Evolutionary conservation across 768 basidiomycete genomes (phyloP).

Genomic region (Trametes sanguinea): DNA sequence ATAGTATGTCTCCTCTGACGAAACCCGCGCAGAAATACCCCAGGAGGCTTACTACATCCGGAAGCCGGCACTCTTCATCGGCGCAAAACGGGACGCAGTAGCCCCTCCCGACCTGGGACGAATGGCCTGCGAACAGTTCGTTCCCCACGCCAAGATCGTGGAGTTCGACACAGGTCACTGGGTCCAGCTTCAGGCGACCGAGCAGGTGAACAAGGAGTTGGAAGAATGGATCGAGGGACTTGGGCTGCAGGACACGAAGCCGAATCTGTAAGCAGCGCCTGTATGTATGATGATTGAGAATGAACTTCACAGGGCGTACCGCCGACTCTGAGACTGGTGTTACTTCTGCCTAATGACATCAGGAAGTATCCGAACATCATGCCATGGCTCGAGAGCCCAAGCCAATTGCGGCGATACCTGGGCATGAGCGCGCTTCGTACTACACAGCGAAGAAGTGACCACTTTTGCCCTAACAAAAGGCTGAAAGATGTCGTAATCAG

Average conservation of each 20-base stretch:
- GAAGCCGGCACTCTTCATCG: conserved; percentile 41
- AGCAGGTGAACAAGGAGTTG: conserved; percentile 37
- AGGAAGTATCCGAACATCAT: no score
- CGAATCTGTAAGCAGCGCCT: background rate
- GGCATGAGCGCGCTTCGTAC: no score
- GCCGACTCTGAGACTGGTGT: no score
- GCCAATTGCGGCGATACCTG: no score
- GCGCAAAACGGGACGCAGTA: conserved; percentile 37
- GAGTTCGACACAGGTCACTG: conserved; percentile 44
- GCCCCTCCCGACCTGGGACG: conserved; percentile 29
- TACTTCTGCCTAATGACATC: no score
- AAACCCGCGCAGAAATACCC: conserved; percentile 7
- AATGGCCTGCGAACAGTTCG: conserved; percentile 28
- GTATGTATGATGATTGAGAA: background rate
- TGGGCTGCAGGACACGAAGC: background rate
- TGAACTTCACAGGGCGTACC: background rate
- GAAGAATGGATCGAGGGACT: conserved; percentile 33
- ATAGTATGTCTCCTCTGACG: background rate
- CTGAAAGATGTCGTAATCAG: no score
- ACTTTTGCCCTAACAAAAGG: no score
- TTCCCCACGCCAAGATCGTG: conserved; percentile 31
- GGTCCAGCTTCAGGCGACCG: conserved; percentile 36
- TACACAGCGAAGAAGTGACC: no score
- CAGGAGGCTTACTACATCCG: conserved; percentile 30
- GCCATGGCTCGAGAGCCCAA: no score